These are phyloP conservation scores for Albugo laibachii DNA, from an alignment of 352 stramenopile genomes.

Conservation along the genomic window DNA sequence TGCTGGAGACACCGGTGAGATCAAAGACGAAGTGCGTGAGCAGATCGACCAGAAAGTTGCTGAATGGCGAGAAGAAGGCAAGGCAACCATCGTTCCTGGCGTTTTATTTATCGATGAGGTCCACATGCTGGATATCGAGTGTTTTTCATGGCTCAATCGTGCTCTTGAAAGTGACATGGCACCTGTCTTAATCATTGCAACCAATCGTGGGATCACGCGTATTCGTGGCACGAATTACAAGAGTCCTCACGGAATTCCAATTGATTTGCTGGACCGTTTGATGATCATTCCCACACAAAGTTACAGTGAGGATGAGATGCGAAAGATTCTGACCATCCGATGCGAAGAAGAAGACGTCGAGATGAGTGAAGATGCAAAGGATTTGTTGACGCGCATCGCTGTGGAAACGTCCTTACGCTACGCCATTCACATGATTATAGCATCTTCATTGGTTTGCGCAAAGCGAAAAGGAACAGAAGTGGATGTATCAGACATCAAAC, in stretches of 20 bases:
- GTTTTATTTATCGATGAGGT: conserved; percentile 99
- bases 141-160: conserved; percentile 98
- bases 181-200: conserved; percentile 97
- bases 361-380: conserved; percentile 92
- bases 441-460: conserved; percentile 84
- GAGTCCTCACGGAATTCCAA: conserved; percentile 94
- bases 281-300: conserved; percentile 97
- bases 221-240: conserved; percentile 99
- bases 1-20: conserved; percentile 97
- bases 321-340: conserved; percentile 92
- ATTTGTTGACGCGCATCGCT: conserved; percentile 95
- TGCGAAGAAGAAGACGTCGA: conserved; percentile 98
- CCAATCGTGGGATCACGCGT: conserved; percentile 95
- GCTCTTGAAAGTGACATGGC: conserved; percentile 95
- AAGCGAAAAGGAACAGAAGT: conserved; percentile 87
- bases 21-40: conserved; percentile 96
- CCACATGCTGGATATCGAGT: conserved; percentile 99
- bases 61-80: conserved; percentile 91
- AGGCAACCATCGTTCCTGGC: conserved; percentile 95
- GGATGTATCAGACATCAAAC: conserved; percentile 83
- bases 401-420: conserved; percentile 97
- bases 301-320: conserved; percentile 92
- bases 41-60: conserved; percentile 98
- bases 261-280: conserved; percentile 95
- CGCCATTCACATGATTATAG: conserved; percentile 99